phyloP scores from a whole-genome alignment of 768 basidiomycete genomes.

The Cystobasidium ongulense region DNA sequence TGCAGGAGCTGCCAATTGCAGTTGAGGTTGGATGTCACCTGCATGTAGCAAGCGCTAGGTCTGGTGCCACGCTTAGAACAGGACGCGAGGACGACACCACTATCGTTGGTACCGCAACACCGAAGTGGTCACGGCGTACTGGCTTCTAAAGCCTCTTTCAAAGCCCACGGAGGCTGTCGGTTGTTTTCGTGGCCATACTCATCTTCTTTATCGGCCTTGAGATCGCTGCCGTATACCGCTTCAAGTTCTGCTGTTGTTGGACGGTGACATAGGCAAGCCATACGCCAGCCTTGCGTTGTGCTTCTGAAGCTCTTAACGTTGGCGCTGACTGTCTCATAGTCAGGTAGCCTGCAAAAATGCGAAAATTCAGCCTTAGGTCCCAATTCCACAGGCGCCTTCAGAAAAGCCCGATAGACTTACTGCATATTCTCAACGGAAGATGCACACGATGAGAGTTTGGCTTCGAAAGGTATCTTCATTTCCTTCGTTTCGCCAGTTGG shows the following conservation, averaged over 20 bases:
- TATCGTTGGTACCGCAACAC: no score
- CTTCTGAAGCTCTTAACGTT: neutral
- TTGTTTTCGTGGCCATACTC: conserved; percentile 3
- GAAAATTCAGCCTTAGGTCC: neutral
- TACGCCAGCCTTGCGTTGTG: neutral
- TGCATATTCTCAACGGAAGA: conserved; percentile 17
- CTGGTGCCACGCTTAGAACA: no score
- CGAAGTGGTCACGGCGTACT: neutral
- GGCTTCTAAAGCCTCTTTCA: neutral
- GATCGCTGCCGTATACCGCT: conserved; percentile 10
- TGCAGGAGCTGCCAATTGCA: no score
- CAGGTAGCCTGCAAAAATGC: neutral
- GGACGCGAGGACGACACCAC: no score
- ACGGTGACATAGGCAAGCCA: conserved; percentile 13
- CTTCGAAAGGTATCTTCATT: conserved; percentile 4
- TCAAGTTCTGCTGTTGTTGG: conserved; percentile 9
- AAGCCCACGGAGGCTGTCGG: conserved; percentile 1
- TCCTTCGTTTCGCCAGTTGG: conserved; percentile 4
- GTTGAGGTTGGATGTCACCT: no score
- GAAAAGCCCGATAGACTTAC: neutral
- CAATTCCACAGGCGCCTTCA: neutral
- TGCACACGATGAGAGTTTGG: conserved; percentile 10
- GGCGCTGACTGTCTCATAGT: neutral
- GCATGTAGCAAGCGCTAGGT: no score
- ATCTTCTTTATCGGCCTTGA: conserved; percentile 7